These are phyloP conservation scores for Bipolaris oryzae DNA, from an alignment of 2,329 filamentous ascomycete genomes.

Conservation along the genomic window DNA sequence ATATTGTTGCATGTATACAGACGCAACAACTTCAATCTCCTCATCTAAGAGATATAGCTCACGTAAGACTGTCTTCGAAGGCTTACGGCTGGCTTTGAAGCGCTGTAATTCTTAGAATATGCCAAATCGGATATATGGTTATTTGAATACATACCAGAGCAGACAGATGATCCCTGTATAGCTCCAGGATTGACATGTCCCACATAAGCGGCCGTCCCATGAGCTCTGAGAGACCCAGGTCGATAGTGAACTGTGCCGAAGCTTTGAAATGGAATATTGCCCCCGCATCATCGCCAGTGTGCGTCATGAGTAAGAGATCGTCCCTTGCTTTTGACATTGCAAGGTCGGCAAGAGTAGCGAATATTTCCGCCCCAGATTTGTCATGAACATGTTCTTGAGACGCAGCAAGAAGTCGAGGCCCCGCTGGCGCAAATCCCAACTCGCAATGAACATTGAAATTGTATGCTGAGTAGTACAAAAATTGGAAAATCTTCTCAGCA, in stretches of 20 bases:
- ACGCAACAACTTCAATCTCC: background rate
- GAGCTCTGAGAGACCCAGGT: background rate
- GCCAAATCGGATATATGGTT: no score
- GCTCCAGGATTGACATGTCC: background rate
- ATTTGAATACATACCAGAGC: background rate
- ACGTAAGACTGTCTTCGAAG: background rate
- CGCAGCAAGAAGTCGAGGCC: background rate
- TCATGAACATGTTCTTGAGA: background rate
- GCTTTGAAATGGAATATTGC: background rate
- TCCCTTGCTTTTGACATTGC: background rate
- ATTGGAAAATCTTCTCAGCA: background rate
- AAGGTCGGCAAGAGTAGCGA: background rate
- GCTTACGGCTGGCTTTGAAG: background rate
- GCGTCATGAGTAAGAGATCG: background rate
- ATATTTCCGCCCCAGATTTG: background rate
- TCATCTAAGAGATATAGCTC: background rate
- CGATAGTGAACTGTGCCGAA: background rate
- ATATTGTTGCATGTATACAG: background rate
- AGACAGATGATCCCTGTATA: background rate
- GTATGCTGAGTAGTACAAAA: background rate
- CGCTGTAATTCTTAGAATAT: background rate
- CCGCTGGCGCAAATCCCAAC: background rate
- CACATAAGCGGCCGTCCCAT: background rate
- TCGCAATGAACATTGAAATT: background rate
- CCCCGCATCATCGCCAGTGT: background rate